A percentile compares a stretch with the other conserved stretches of the same genome.
These are phyloP conservation scores for Kockovaella imperatae DNA, from an alignment of 768 basidiomycete species.

Conservation along the genomic window DNA sequence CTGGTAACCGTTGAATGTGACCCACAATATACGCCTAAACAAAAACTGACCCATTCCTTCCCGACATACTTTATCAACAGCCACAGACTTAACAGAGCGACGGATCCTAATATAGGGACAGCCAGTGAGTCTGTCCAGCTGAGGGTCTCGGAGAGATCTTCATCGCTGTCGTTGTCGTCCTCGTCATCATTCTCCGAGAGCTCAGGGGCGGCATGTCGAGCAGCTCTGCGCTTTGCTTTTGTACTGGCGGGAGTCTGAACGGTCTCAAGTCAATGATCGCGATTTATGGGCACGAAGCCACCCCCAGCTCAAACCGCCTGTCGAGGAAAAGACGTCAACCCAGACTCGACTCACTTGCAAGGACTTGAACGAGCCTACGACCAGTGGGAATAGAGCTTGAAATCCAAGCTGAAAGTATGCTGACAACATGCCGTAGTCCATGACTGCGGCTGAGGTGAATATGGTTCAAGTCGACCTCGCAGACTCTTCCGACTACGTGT, in stretches of 20 bases:
- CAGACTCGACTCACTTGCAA: conserved; percentile 36
- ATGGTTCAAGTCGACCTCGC: too few species aligned
- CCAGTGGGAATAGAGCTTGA: conserved; percentile 39
- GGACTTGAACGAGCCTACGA: conserved; percentile 41
- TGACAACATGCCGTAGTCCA: conserved; percentile 6
- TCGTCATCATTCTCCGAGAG: conserved; percentile 13
- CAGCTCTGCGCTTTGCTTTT: too few species aligned
- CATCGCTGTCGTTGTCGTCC: conserved; percentile 48
- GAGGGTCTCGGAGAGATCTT: conserved; percentile 53
- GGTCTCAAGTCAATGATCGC: too few species aligned
- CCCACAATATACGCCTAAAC: conserved; percentile 51
- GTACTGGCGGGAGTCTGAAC: too few species aligned
- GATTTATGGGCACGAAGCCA: too few species aligned
- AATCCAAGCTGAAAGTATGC: conserved; percentile 25
- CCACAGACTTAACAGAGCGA: conserved; percentile 62
- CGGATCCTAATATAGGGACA: conserved; percentile 53
- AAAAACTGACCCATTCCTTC: conserved; percentile 69
- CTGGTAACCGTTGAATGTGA: not conserved
- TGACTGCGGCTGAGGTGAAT: too few species aligned
- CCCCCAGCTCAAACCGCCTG: conserved; percentile 1
- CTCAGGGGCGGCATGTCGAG: not conserved
- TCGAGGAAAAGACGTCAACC: not conserved
- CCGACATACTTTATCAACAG: conserved; percentile 66
- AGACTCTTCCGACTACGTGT: too few species aligned
- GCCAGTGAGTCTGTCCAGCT: conserved; percentile 41